Base-by-base conservation (phyloP, 2,329 filamentous ascomycete species). In the Microsporum canis region DNA sequence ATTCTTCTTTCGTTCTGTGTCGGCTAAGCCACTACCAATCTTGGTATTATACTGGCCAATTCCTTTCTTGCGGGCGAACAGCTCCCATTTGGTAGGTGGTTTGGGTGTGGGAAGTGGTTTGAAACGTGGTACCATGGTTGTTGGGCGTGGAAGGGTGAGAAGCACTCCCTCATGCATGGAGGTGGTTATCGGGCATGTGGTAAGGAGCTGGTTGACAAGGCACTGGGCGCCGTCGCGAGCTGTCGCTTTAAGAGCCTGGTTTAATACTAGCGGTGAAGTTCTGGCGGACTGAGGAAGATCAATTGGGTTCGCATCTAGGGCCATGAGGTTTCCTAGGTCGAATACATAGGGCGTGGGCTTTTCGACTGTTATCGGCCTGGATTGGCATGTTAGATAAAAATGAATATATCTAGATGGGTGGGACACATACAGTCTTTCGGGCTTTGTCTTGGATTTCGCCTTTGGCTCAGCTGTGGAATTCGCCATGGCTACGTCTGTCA, bases 21-120 rank as follows among this genome's bases (percentile, higher is more conserved):
- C 57, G 74, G 86, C 81, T 72, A 94, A 90, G 66, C 88, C 68
- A 14, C 66, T 65, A 23, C 67, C 76, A 17, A 74, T 69, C 61
- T 71, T 84, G 66, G 84, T 88, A 83, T 91, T 95, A 76, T 86
- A 85, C 78, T 88, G 89, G 77, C 77, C 77, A 59, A 99, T 97
- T 61, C 94, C 94, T 82, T 96, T 95, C 84, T 95, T 95, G 75
- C 86, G 88, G 53, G 94, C 94, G 78, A 99, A 99, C 70, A 87
- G 84, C 79, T 96, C 87, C 94, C 94, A 99, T 75, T 91, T 96
- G 62, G 92, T 97, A 67, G 87, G 87, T 61, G 86, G 80, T 78
- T 91, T 94, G 67, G 85, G 82, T 61, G 84, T 82, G 0, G 94
- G 94, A 6, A 97, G 80, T 7, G 90, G 89, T 76, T 99, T 97